Evolutionary conservation across 163 green algal species (phyloP).

Genomic region (Volvox carteri): DNA sequence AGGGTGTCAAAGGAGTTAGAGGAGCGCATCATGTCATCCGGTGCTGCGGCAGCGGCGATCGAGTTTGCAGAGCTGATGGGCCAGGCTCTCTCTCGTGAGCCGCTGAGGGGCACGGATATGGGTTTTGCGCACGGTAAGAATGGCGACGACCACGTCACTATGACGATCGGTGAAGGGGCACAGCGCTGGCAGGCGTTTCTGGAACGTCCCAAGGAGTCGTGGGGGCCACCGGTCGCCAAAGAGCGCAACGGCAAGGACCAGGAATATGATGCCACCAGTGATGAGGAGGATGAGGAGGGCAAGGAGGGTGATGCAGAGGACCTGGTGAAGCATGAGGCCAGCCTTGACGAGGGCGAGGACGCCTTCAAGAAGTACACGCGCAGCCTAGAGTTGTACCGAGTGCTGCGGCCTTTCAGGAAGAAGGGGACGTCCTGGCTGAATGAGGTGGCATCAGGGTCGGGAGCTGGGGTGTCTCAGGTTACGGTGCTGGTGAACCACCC

Average conservation of each 20-base stretch:
- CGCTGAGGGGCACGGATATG: too few species aligned
- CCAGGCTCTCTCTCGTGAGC: too few species aligned
- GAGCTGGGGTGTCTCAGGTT: neutral
- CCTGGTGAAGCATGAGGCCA: too few species aligned
- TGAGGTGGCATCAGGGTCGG: neutral
- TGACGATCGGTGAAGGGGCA: neutral
- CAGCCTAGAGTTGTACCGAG: neutral
- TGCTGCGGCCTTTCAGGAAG: neutral
- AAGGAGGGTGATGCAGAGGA: neutral
- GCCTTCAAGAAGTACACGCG: neutral
- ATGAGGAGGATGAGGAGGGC: neutral
- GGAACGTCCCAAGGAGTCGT: neutral
- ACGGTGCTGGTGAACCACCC: neutral
- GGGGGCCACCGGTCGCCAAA: too few species aligned
- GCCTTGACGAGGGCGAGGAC: too few species aligned
- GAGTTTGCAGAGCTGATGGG: too few species aligned
- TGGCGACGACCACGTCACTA: neutral
- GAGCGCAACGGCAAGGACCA: too few species aligned
- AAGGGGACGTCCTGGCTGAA: neutral
- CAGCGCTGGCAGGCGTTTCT: neutral
- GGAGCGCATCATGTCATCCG: too few species aligned
- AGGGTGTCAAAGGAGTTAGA: too few species aligned
- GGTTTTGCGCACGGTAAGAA: too few species aligned
- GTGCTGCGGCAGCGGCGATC: too few species aligned
- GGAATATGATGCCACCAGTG: too few species aligned